Conservation (phyloP, 306 rosid species). For the Sicyos baderoa region DNA sequence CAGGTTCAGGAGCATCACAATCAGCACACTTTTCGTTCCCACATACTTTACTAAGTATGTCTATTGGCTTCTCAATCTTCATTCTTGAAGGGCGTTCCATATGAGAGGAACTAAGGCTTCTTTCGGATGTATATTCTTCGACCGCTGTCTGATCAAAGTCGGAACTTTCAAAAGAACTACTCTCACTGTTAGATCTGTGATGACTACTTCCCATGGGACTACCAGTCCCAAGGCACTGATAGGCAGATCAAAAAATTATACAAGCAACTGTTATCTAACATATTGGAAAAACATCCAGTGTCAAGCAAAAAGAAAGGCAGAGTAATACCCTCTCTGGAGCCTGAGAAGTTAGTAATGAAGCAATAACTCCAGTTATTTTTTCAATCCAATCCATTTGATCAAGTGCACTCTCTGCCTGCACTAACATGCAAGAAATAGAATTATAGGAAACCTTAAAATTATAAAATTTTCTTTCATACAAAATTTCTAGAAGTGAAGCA, state of each 20-base stretch:
- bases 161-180: slow-evolving; percentile 97
- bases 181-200: slow-evolving; percentile 88
- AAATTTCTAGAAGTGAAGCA: neutral
- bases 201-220: slow-evolving; percentile 98
- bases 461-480: neutral
- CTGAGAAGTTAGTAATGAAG: slow-evolving; percentile 94
- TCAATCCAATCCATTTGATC: slow-evolving; percentile 99
- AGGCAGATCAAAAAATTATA: neutral
- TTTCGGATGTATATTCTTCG: slow-evolving; percentile 75
- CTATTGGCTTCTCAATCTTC: slow-evolving; percentile 90
- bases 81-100: slow-evolving; percentile 64
- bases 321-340: slow-evolving; percentile 84
- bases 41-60: slow-evolving; percentile 64
- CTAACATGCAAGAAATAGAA: slow-evolving; percentile 59
- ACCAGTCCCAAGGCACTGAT: slow-evolving; percentile 69
- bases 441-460: slow-evolving; percentile 16
- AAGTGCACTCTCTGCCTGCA: slow-evolving; percentile 99
- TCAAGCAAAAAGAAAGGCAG: slow-evolving; percentile 17
- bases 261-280: slow-evolving; percentile 22
- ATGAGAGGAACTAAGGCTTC: slow-evolving; percentile 46
- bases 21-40: slow-evolving; percentile 98
- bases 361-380: slow-evolving; percentile 98
- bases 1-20: slow-evolving; percentile 96
- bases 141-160: slow-evolving; percentile 75
- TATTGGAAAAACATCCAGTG: slow-evolving; percentile 19